Conservation (phyloP, 495 filamentous ascomycete genomes). For the Penicillium verhagenii region DNA sequence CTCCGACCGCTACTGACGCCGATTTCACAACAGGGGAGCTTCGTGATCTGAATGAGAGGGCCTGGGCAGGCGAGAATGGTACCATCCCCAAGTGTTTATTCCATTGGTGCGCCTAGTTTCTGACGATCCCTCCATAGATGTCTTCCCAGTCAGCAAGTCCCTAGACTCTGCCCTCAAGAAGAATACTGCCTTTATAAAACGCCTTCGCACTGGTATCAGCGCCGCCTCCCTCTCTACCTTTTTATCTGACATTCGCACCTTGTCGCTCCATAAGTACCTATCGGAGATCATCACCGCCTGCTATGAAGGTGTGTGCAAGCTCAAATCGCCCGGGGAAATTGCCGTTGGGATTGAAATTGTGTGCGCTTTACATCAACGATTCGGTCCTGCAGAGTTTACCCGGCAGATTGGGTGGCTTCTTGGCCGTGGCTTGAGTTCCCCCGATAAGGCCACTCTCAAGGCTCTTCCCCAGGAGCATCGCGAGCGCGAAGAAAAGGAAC, state of each 20-base stretch:
- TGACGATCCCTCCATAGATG: constrained; percentile 51
- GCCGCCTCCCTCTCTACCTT: constrained; percentile 76
- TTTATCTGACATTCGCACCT: constrained; percentile 84
- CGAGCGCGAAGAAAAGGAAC: constrained; percentile 95
- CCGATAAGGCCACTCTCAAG: constrained; percentile 84
- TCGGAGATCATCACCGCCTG: constrained; percentile 98
- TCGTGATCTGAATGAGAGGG: constrained; percentile 78
- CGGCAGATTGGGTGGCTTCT: constrained; percentile 89
- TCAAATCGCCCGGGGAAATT: constrained; percentile 87
- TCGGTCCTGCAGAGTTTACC: constrained; percentile 88
- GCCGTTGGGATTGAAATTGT: constrained; percentile 89
- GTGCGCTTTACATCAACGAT: constrained; percentile 93
- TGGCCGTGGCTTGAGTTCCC: constrained; percentile 87
- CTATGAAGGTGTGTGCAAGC: constrained; percentile 89
- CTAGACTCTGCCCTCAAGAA: constrained; percentile 98
- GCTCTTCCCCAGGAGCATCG: constrained; percentile 72
- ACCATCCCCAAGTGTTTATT: constrained; percentile 12
- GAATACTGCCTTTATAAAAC: constrained; percentile 98
- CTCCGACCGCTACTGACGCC: constrained; percentile 14
- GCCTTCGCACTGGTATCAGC: constrained; percentile 85
- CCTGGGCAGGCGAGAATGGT: constrained; percentile 89
- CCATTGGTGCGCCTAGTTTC: not conserved
- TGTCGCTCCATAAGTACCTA: constrained; percentile 95
- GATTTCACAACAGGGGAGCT: constrained; percentile 66
- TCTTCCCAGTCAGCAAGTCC: constrained; percentile 74